Evolutionary conservation across 371 early-diverging fungal species (phyloP).

Genomic region (Dinochytrium kinnereticum): DNA sequence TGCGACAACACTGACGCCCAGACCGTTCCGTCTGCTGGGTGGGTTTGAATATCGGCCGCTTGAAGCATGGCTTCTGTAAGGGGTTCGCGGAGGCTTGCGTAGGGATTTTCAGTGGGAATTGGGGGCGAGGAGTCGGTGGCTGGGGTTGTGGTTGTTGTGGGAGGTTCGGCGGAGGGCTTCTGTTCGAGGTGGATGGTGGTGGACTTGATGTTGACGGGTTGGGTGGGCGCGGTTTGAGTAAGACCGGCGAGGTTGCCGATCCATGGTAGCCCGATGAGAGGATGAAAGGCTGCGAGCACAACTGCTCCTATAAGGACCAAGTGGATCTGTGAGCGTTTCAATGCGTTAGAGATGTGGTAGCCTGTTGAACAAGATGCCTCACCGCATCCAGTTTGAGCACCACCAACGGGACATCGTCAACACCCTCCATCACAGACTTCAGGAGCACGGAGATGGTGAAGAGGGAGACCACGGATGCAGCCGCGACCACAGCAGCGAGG

Average conservation of each 20-base stretch:
- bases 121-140: not conserved
- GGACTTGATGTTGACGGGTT: not conserved
- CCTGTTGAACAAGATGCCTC: too few relatives aligned
- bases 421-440: too few relatives aligned
- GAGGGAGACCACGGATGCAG: too few relatives aligned
- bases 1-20: slow-evolving; percentile 39
- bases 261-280: not conserved
- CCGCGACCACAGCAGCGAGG: too few relatives aligned
- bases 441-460: too few relatives aligned
- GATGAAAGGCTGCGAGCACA: too few relatives aligned
- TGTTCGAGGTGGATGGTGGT: not conserved
- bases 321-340: too few relatives aligned
- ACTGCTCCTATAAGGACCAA: too few relatives aligned
- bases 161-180: not conserved
- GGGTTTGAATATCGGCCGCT: slow-evolving; percentile 18
- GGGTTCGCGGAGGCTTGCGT: not conserved
- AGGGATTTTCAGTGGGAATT: slow-evolving; percentile 4
- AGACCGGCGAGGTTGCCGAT: not conserved
- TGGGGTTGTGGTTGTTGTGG: not conserved
- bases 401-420: too few relatives aligned
- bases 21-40: slow-evolving; percentile 16
- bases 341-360: too few relatives aligned
- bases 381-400: too few relatives aligned
- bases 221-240: not conserved
- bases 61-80: slow-evolving; percentile 4